Evolutionary conservation across 2,329 filamentous ascomycete genomes (phyloP), one percentile per base, ranked within the genome.

Genomic region (Monosporascus sp.): DNA sequence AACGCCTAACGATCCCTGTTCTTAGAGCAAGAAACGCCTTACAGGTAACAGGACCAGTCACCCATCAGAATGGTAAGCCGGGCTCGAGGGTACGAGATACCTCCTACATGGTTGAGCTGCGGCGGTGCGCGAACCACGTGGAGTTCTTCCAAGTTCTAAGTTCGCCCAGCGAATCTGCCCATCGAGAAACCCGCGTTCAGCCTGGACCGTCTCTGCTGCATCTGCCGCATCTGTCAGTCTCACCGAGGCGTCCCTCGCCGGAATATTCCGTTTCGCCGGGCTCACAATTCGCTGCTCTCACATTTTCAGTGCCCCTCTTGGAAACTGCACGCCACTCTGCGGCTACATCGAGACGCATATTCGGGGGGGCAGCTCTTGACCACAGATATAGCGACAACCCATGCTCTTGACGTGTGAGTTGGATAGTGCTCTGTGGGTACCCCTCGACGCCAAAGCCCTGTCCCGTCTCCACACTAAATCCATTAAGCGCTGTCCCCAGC

Each of bases 401-500:
- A 34, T 34, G 11, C 31, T 14, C 31, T 34, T 5, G 9, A 34
- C 31, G 31, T 27, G 25, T 34, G 31, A 9, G 31, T 14, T 24
- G 18, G 18, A 8, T 18, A 8, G 20, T 17, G 7, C 20, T 14
- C 11, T 46, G 11, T 25, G 42, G 15, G 11, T 31, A 25, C 24
- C 15, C 42, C 24, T 31, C 22, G 57, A 60, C 54, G 52, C 56
- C 58, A 56, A 52, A 50, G 48, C 53, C 57, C 53, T 59, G 51
- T 44, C 56, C 51, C 25, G 1, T 46, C 42, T 17, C 49, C 57
- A 55, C 63, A 63, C 63, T 63, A 65, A 63, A 62, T 53, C 48
- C 52, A 48, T 56, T 64, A 65, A 65, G 64, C 63, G 64, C 62
- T 58, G 54, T 59, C 54, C 57, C 59, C 53, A 54, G 54, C 57